These are phyloP conservation scores for Elymus sibiricus DNA, from an alignment of 176 grass and related monocot species.

Conservation along the genomic window DNA sequence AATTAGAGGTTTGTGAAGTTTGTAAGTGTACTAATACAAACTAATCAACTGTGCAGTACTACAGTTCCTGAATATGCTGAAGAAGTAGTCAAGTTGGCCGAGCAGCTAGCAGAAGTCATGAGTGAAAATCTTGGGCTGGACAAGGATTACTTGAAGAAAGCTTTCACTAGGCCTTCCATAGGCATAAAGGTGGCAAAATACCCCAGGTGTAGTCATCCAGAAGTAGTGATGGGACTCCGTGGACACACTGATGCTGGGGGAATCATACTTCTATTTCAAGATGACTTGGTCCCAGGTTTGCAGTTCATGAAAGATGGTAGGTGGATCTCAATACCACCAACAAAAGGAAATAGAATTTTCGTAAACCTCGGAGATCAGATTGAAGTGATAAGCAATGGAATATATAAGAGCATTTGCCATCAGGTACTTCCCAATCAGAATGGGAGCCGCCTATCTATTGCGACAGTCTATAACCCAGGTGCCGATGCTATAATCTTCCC, in stretches of 20 bases:
- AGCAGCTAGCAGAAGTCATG: conserved; percentile 45
- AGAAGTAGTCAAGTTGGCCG: conserved; percentile 49
- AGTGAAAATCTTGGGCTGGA: conserved; percentile 69
- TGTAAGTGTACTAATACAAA: conserved; percentile 32
- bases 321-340: conserved; percentile 57
- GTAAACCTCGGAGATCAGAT: conserved; percentile 66
- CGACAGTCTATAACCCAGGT: conserved; percentile 65
- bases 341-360: conserved; percentile 49
- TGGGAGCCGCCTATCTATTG: conserved; percentile 56
- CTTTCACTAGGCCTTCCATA: conserved; percentile 49
- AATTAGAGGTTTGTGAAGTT: not conserved
- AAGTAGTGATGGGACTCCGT: conserved; percentile 49
- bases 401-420: conserved; percentile 65
- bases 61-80: conserved; percentile 35
- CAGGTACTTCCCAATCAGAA: conserved; percentile 44
- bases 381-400: conserved; percentile 66
- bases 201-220: conserved; percentile 50
- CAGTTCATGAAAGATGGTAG: conserved; percentile 69
- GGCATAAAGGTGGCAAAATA: conserved; percentile 74
- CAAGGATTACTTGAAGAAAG: conserved; percentile 48
- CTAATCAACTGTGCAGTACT: conserved; percentile 33
- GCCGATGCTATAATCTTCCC: conserved; percentile 54
- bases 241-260: conserved; percentile 65
- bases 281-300: conserved; percentile 53
- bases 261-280: conserved; percentile 60